Conservation (phyloP, 2,329 filamentous ascomycete species). For the Furcasterigmium sp. region DNA sequence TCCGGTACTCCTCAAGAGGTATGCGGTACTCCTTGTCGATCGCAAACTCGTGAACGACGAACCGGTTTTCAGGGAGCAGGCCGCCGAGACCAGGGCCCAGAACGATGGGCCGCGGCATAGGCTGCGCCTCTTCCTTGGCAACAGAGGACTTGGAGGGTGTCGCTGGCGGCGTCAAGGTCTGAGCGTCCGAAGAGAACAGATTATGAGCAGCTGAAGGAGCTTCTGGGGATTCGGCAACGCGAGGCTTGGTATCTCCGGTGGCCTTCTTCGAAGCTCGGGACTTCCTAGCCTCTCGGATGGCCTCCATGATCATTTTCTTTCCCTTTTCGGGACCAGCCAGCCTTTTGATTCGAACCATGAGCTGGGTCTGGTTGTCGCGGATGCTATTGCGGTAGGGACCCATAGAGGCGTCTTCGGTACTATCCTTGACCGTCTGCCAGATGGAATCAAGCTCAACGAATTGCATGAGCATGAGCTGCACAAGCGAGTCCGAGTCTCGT, state of each 20-base stretch:
- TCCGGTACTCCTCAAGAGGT: conserved; percentile 54
- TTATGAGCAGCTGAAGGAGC: conserved; percentile 24
- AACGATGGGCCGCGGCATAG: conserved; percentile 29
- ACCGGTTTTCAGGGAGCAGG: conserved; percentile 66
- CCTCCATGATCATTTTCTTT: conserved; percentile 67
- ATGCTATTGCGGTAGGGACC: conserved; percentile 77
- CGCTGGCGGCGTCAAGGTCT: conserved; percentile 49
- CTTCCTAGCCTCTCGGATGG: conserved; percentile 66
- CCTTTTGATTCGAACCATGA: conserved; percentile 75
- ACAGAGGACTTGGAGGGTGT: conserved; percentile 34
- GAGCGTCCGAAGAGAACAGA: conserved; percentile 34
- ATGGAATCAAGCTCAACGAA: conserved; percentile 82
- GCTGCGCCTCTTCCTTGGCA: conserved; percentile 15
- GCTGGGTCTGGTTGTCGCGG: conserved; percentile 72
- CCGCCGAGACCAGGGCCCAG: conserved; percentile 38
- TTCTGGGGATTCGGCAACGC: conserved; percentile 49
- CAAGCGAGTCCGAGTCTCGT: conserved; percentile 69
- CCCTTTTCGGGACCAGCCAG: conserved; percentile 68
- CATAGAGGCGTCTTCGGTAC: conserved; percentile 66
- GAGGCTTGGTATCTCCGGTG: conserved; percentile 64
- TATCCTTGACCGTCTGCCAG: conserved; percentile 76
- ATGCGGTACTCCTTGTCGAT: conserved; percentile 76
- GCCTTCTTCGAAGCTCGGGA: conserved; percentile 60
- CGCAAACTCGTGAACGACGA: conserved; percentile 73
- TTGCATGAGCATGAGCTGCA: conserved; percentile 81